A percentile compares a stretch with the other conserved stretches of the same genome.
Conservation (phyloP, 2,329 filamentous ascomycete species). For the Geoglossum cookeanum region DNA sequence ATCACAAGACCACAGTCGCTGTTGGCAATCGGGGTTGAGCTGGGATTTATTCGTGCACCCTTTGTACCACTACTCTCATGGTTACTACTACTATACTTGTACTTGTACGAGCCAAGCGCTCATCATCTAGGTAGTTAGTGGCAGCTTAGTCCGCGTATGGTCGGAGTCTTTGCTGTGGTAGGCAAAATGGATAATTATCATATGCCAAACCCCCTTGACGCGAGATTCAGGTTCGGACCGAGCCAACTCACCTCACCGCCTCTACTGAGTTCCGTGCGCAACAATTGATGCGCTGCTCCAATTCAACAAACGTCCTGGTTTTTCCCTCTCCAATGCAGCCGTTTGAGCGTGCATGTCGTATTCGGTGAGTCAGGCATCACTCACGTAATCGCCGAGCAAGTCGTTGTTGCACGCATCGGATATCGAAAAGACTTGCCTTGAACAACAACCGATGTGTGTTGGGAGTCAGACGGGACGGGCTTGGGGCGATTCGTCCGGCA, state of each 20-base stretch:
- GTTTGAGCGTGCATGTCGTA: background rate
- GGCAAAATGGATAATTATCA: conserved; percentile 1
- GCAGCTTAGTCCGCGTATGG: background rate
- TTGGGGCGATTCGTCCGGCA: background rate
- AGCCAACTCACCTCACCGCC: background rate
- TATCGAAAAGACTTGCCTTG: background rate
- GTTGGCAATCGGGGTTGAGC: background rate
- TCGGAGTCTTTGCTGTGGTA: background rate
- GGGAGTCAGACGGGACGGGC: background rate
- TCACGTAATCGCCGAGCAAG: background rate
- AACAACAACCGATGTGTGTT: background rate
- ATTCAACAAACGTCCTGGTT: background rate
- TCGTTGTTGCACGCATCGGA: background rate
- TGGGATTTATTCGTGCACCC: background rate
- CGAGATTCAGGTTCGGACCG: background rate
- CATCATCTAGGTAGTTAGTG: background rate
- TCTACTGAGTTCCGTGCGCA: background rate
- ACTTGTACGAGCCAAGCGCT: conserved; percentile 1
- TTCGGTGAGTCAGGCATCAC: background rate
- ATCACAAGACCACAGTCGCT: conserved; percentile 1
- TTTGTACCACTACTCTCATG: background rate
- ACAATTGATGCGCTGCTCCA: too few species aligned
- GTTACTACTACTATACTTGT: background rate
- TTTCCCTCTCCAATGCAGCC: background rate
- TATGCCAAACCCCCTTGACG: background rate